These are phyloP conservation scores for Hirschfeldia incana DNA, from an alignment of 345 rosid genomes.

Conservation along the genomic window DNA sequence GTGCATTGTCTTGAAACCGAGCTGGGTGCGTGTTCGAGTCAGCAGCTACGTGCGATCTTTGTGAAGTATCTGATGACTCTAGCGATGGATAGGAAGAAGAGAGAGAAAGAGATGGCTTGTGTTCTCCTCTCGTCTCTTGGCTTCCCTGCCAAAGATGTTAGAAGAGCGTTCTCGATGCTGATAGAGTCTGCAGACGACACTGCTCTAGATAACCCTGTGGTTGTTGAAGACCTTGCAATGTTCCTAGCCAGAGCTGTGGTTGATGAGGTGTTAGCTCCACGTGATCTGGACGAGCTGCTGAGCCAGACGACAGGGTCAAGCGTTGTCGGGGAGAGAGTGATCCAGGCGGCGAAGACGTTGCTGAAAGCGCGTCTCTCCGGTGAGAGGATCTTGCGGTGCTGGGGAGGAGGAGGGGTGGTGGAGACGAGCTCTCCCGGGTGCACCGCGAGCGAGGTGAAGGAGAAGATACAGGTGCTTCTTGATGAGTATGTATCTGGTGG, in stretches of 20 bases:
- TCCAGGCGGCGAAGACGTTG: constrained; percentile 73
- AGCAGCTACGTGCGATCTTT: constrained; percentile 70
- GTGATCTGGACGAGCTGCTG: constrained; percentile 66
- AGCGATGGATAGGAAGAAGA: constrained; percentile 83
- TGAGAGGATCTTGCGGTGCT: constrained; percentile 78
- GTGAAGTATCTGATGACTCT: constrained; percentile 70
- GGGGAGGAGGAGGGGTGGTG: constrained; percentile 70
- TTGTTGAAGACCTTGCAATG: constrained; percentile 85
- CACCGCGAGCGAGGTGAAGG: constrained; percentile 74
- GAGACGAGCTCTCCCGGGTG: constrained; percentile 55
- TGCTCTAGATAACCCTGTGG: constrained; percentile 73
- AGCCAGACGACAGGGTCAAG: constrained; percentile 49
- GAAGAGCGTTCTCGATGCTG: constrained; percentile 63
- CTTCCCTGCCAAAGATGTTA: constrained; percentile 69
- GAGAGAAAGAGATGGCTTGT: constrained; percentile 94
- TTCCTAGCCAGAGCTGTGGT: constrained; percentile 81
- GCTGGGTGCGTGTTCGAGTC: constrained; percentile 42
- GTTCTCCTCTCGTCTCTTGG: constrained; percentile 67
- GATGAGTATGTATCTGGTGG: constrained; percentile 88
- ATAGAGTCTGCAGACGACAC: constrained; percentile 85
- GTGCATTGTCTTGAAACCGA: constrained; percentile 62
- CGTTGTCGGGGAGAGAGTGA: constrained; percentile 56
- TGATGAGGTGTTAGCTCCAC: constrained; percentile 81
- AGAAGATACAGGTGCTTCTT: constrained; percentile 60
- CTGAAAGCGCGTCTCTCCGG: constrained; percentile 76